phyloP scores from a whole-genome alignment of 2,329 filamentous ascomycete species.

The Xylariaceae sp. region DNA sequence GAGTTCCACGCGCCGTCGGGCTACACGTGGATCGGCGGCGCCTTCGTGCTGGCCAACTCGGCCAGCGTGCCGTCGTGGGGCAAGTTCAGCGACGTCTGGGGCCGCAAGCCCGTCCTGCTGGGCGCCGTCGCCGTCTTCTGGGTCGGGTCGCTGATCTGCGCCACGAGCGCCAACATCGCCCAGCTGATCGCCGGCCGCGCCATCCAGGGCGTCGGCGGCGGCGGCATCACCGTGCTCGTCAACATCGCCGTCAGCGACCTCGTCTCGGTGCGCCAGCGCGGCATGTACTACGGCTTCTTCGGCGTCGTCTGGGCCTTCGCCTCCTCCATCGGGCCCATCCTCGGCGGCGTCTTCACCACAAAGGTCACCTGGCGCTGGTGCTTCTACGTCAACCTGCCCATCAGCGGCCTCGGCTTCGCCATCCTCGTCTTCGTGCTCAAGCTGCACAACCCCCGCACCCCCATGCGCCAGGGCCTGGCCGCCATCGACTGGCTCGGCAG shows the following conservation, averaged over 20 bases:
- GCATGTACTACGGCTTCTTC: slow-evolving; percentile 45
- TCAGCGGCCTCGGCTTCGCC: slow-evolving; percentile 37
- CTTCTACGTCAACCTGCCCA: slow-evolving; percentile 56
- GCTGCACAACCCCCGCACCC: slow-evolving; percentile 60
- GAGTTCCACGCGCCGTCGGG: slow-evolving; percentile 60
- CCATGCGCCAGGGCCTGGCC: slow-evolving; percentile 52
- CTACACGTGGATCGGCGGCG: slow-evolving; percentile 71
- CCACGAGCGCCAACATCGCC: slow-evolving; percentile 39
- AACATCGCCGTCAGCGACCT: slow-evolving; percentile 52
- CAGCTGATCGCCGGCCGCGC: slow-evolving; percentile 48
- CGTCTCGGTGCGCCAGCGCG: slow-evolving; percentile 43
- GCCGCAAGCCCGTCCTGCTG: slow-evolving; percentile 48
- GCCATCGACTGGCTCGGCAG: slow-evolving; percentile 55
- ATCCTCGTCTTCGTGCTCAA: slow-evolving; percentile 56
- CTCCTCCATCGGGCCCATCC: slow-evolving; percentile 55
- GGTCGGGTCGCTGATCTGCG: slow-evolving; percentile 47
- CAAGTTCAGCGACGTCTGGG: slow-evolving; percentile 51
- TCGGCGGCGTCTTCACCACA: slow-evolving; percentile 62
- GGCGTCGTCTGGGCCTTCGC: slow-evolving; percentile 58
- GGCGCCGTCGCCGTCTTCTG: slow-evolving; percentile 45
- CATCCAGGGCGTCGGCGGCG: slow-evolving; percentile 50
- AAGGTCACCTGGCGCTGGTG: slow-evolving; percentile 61
- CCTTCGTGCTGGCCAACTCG: slow-evolving; percentile 65
- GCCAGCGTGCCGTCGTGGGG: slow-evolving; percentile 64
- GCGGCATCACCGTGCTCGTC: slow-evolving; percentile 50